These are phyloP conservation scores for Podaxis carcinomalis DNA, from an alignment of 768 basidiomycete genomes.

Conservation along the genomic window DNA sequence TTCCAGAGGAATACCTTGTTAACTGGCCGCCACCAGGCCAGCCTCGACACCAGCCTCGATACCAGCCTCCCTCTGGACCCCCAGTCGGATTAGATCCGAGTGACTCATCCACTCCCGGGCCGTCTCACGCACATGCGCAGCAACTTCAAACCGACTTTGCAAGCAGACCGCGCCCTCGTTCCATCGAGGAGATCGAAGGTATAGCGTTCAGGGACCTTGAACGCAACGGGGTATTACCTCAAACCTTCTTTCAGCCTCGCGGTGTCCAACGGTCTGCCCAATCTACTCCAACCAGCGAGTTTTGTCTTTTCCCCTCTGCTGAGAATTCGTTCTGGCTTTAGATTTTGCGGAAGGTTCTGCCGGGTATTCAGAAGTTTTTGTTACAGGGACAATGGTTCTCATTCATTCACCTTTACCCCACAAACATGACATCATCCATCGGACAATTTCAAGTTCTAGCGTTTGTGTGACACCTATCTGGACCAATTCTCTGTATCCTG, in stretches of 20 bases:
- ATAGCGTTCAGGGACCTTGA: neutral
- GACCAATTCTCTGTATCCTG: too few relatives aligned
- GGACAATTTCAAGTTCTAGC: too few relatives aligned
- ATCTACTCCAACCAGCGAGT: neutral
- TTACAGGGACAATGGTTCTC: too few relatives aligned
- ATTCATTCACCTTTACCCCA: too few relatives aligned
- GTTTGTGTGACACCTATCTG: too few relatives aligned
- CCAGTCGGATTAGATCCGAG: neutral
- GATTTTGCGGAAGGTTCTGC: too few relatives aligned
- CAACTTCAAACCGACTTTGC: neutral
- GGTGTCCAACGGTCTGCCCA: neutral
- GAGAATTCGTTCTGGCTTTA: too few relatives aligned
- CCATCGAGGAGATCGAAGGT: neutral
- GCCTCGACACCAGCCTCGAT: neutral
- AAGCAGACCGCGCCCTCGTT: neutral
- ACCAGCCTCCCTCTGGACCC: neutral
- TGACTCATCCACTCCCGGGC: neutral
- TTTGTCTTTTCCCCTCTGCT: too few relatives aligned
- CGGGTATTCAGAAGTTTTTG: too few relatives aligned
- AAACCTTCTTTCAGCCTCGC: neutral
- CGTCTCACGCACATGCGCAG: neutral
- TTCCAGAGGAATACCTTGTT: neutral
- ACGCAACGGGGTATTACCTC: neutral
- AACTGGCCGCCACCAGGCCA: neutral
- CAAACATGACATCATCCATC: too few relatives aligned